Base-by-base conservation (phyloP, 2,329 filamentous ascomycete genomes). In the Claviceps digitariae region DNA sequence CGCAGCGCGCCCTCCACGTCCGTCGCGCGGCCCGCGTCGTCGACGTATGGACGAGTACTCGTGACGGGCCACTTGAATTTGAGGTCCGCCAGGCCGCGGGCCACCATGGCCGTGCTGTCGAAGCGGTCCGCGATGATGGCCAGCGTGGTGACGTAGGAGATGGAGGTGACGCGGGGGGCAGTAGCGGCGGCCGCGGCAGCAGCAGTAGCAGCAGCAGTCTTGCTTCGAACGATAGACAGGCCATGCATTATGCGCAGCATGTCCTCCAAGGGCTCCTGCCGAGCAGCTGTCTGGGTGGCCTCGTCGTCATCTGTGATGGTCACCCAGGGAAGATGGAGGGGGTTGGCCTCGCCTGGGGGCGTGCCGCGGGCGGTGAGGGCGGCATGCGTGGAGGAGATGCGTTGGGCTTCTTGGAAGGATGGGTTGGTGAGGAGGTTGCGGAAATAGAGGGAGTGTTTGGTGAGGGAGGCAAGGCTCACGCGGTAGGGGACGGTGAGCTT, bases 101-200 rank as follows among this genome's bases (percentile, higher is more conserved):
- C 72, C 1, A 88, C 73, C 12, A 72, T 64, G 2, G 72, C 64
- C 2, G 81, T 67, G 55, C 83, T 84, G 67, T 85, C 83, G 66
- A 88, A 90, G 46, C 84, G 79, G 65, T 90, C 86, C 10, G 85
- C 84, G 53, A 87, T 76, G 51, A 88, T 76, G 43, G 83, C 81
- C 43, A 90, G 69, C 1, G 83, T 84, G 15, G 82, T 78, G 12
- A 86, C 72, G 58, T 84, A 84, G 7, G 77, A 68, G 57, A 87
- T 74, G 17, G 76, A 12, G 6, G 10, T 77, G 21, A 76, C 71
- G 25, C 58, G 59, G 2, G 61, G 56, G 4, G 34, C 34, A 13
- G 34, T 13, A 9, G 31, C 31, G 31, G 31, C 31, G 31, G 27
- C 27, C 4, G 27, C 27, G 31, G 31, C 10, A 34, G 6, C 31